These are phyloP conservation scores for Dacryopinax spathularia DNA, from an alignment of 768 basidiomycete species.

Conservation along the genomic window DNA sequence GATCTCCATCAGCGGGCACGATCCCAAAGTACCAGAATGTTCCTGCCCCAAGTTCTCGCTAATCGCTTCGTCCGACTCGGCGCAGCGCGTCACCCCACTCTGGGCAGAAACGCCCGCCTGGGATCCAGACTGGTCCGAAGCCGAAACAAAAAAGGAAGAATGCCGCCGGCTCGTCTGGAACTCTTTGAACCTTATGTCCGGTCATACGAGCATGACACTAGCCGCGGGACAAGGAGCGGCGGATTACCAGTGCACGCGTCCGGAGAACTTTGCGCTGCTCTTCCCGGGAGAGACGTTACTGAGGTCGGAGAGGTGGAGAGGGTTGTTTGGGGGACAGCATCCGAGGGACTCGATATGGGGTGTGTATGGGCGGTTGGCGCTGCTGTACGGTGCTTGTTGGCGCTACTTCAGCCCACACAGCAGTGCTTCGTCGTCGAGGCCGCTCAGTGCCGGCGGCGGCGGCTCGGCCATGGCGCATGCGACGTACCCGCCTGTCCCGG, in stretches of 20 bases:
- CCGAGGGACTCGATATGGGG: slow-evolving; percentile 73
- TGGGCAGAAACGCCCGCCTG: slow-evolving; percentile 46
- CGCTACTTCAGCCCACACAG: slow-evolving; percentile 27
- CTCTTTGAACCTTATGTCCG: slow-evolving; percentile 51
- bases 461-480: too few relatives aligned
- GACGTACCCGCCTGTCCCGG: too few relatives aligned
- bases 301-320: slow-evolving; percentile 28
- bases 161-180: slow-evolving; percentile 66
- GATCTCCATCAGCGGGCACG: too few relatives aligned
- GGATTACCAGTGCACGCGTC: slow-evolving; percentile 6
- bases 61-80: slow-evolving; percentile 24
- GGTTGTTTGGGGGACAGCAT: slow-evolving; percentile 33
- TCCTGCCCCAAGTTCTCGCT: slow-evolving; percentile 16
- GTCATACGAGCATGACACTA: slow-evolving; percentile 53
- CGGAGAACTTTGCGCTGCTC: slow-evolving; percentile 41
- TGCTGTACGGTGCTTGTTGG: slow-evolving; percentile 61
- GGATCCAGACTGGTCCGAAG: slow-evolving; percentile 42
- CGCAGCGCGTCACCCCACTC: slow-evolving; percentile 28
- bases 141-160: slow-evolving; percentile 50
- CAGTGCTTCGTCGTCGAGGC: background rate
- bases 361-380: slow-evolving; percentile 65
- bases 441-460: background rate
- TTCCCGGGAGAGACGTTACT: slow-evolving; percentile 62
- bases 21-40: slow-evolving; percentile 6
- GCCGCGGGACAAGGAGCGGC: slow-evolving; percentile 36